Evolutionary conservation across 495 filamentous ascomycete genomes (phyloP).

Genomic region (Talaromyces wortmannii): DNA sequence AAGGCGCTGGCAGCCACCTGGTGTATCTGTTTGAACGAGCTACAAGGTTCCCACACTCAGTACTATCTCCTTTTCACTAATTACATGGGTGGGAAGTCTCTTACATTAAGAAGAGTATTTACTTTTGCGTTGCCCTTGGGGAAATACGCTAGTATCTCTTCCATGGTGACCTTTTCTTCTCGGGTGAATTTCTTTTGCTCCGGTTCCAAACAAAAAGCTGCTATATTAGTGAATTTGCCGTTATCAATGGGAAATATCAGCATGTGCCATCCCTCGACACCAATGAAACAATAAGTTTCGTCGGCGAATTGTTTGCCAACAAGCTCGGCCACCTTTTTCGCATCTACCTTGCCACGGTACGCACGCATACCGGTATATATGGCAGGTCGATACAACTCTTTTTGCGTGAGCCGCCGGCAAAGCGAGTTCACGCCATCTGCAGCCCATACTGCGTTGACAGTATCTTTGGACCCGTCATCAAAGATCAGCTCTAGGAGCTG

Average conservation of each 20-base stretch:
- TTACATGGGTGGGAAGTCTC: background rate
- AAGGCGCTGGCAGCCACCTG: background rate
- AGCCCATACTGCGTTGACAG: background rate
- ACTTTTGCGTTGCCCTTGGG: background rate
- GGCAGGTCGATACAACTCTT: background rate
- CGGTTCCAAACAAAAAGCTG: background rate
- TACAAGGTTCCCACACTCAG: background rate
- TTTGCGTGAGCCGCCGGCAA: background rate
- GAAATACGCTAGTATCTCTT: background rate
- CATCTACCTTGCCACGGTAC: background rate
- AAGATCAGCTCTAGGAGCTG: conserved; percentile 1
- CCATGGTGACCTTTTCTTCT: conserved; percentile 4
- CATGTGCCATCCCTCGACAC: conserved; percentile 2
- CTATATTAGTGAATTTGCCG: background rate
- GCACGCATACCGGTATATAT: conserved; percentile 1
- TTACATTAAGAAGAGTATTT: conserved; percentile 1
- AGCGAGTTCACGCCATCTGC: conserved; percentile 2
- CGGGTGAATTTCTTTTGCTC: conserved; percentile 1
- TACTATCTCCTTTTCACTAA: too few species aligned
- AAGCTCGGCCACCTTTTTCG: background rate
- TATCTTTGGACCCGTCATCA: background rate
- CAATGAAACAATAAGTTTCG: conserved; percentile 1
- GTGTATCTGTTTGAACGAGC: background rate
- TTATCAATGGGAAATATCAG: conserved; percentile 3
- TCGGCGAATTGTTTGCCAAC: background rate